Base-by-base conservation (phyloP, 164 flowering plant genomes). In the Cinnamomum micranthum region DNA sequence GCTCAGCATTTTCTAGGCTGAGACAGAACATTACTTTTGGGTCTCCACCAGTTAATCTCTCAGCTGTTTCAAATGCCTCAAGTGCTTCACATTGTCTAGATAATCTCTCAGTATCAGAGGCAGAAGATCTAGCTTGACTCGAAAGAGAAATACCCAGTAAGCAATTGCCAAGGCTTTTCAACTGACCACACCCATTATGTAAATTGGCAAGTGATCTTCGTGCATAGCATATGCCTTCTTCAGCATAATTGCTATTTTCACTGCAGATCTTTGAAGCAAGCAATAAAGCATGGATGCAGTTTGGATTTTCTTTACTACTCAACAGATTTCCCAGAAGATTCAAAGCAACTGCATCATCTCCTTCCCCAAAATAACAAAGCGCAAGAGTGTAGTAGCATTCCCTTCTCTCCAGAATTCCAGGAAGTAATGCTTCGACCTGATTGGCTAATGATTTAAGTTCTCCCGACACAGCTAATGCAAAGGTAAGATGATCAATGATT, bases 1-100 rank as follows among this genome's bases (percentile, higher is more conserved):
- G 94, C 80, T 92, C 95, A 52, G 99, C 98, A 84, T 89, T 82
- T 80, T 92, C 96, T 3, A 95, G 77, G 74, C 90, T 80, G 72
- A 95, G 89, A 73, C 85, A 82, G 80, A 77, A 91, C 0, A 95
- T 50, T 50, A 91, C 75, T 55, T 74, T 78, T 4, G 93, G 85
- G 72, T 88, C 87, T 73, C 52, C 80, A 67, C 78, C 89, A 63
- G 19, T 76, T 77, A 83, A 75, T 68, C 71, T 80, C 52, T 82
- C 80, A 55, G 99, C 93, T 70, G 75, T 77, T 81, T 90, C 87
- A 27, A 93, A 74, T n/a, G 89, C 88, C 77, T 75, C 73, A 27
- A 93, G 87, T 58, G 98, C 91, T 73, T 95, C 84, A 33, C 86
- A 77, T 76, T 87, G 92, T 74, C 74, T 81, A 12, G 59, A 69